Conservation (phyloP, 1,139 yeast genomes). For the Candida labiduridarum region DNA sequence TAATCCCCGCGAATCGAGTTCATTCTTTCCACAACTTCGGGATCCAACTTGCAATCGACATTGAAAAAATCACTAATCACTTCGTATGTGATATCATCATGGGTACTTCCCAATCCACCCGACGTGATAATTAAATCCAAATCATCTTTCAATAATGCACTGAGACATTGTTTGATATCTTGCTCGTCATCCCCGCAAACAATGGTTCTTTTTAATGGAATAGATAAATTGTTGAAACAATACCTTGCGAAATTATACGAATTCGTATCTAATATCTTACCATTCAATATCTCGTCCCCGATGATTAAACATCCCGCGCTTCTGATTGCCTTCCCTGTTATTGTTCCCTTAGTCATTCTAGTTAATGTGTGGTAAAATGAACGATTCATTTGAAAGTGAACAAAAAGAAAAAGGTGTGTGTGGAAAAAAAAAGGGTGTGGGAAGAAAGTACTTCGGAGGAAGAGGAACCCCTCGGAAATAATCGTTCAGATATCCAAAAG, state of each 20-base stretch:
- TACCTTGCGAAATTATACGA: conserved; percentile 69
- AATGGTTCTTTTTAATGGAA: conserved; percentile 64
- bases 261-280: conserved; percentile 83
- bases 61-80: conserved; percentile 65
- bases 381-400: background rate
- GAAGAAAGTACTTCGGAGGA: background rate
- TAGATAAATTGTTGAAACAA: conserved; percentile 54
- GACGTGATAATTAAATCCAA: conserved; percentile 77
- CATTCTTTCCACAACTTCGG: conserved; percentile 65
- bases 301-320: conserved; percentile 59
- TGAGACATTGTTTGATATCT: conserved; percentile 61
- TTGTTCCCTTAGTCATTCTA: conserved; percentile 7
- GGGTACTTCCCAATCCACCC: conserved; percentile 90
- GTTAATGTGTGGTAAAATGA: conserved; percentile 10
- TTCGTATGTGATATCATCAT: conserved; percentile 84
- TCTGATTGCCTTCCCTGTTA: conserved; percentile 10
- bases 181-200: conserved; percentile 77
- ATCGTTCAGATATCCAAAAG: background rate
- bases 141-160: conserved; percentile 39
- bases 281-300: conserved; percentile 87
- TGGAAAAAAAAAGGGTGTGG: background rate
- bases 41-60: conserved; percentile 54
- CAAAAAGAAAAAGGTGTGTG: background rate
- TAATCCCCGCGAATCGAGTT: conserved; percentile 45
- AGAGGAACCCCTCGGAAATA: background rate